Base-by-base conservation (phyloP, 805 yeast genomes). In the Starmerella floricola region DNA sequence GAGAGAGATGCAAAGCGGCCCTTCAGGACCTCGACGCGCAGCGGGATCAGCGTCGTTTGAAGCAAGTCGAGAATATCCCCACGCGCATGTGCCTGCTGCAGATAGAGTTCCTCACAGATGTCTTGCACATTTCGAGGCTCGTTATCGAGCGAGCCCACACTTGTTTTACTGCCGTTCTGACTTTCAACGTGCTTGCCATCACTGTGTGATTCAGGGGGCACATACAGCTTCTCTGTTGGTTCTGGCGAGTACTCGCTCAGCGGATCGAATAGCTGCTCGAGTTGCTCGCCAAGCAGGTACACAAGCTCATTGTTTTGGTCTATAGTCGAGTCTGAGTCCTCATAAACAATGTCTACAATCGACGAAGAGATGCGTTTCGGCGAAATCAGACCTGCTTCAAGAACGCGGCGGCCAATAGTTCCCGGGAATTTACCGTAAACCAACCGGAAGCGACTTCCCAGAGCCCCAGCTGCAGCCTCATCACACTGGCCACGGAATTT, bases 191-290 rank as follows among this genome's bases (percentile, higher is more conserved):
- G 15, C 12, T 18, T 18, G 18, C 13, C 17, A 10, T 6, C n/a
- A 13, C n/a, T n/a, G n/a, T n/a, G n/a, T n/a, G n/a, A n/a, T n/a
- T n/a, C 17, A 4, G 93, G 94, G 0, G 84, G 75, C 38, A 60
- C 66, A 56, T 88, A 87, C 2, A 72, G 67, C 44, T 71, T 67
- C 47, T 80, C 88, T 30, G 94, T 74, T 24, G 78, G 75, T 59
- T 88, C 95, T 0, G 96, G 97, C 0, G 93, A 82, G 58, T 88
- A 88, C 60, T 87, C 96, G 4, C 83, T 70, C 41, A 86, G 62
- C 1, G 96, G 95, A 55, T 88, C 93, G 60, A 88, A 88, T 30
- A 88, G 62, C 52, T 80, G 88, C 49, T 87, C 95, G 32, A 84
- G 62, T 59, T 87, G 96, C 32, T 78, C 78, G 1, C 97, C 97